A percentile compares a stretch with the other conserved stretches of the same genome.
phyloP scores from a whole-genome alignment of 257 asterid genomes.

The Mitragyna speciosa region DNA sequence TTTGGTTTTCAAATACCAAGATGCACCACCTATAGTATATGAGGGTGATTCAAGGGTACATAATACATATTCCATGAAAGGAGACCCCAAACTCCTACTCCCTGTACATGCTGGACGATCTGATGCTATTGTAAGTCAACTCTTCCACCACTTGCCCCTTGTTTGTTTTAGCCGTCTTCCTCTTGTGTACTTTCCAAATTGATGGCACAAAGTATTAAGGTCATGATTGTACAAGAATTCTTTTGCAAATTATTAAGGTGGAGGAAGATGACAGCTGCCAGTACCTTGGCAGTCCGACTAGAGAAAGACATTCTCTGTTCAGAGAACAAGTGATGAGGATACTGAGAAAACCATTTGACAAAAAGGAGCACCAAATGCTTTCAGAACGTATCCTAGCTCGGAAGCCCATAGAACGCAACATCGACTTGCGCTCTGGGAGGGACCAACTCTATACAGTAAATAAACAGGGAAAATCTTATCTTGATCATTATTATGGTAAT shows the following conservation, averaged over 20 bases:
- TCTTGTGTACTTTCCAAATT: background rate
- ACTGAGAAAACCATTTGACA: slow-evolving; percentile 34
- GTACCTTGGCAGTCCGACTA: slow-evolving; percentile 1
- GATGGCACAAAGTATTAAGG: background rate
- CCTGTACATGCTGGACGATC: background rate
- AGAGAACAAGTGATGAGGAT: slow-evolving; percentile 28
- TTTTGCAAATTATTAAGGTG: slow-evolving; percentile 35
- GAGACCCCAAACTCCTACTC: background rate
- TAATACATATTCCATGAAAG: no score
- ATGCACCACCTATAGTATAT: no score
- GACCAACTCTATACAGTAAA: background rate
- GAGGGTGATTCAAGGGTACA: no score
- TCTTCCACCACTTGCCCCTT: background rate
- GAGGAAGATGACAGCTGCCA: background rate
- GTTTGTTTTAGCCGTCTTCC: background rate
- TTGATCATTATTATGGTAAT: slow-evolving; percentile 32
- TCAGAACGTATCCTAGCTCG: slow-evolving; percentile 15
- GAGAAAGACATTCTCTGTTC: slow-evolving; percentile 17
- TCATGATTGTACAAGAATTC: background rate
- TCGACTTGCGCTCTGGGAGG: slow-evolving; percentile 22
- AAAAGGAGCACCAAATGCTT: slow-evolving; percentile 39
- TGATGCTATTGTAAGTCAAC: background rate
- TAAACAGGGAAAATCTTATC: slow-evolving; percentile 32
- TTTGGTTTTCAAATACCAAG: no score
- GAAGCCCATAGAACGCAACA: slow-evolving; percentile 3